phyloP scores from a whole-genome alignment of 169 alveolate genomes.

The Eimeria falciformis region DNA sequence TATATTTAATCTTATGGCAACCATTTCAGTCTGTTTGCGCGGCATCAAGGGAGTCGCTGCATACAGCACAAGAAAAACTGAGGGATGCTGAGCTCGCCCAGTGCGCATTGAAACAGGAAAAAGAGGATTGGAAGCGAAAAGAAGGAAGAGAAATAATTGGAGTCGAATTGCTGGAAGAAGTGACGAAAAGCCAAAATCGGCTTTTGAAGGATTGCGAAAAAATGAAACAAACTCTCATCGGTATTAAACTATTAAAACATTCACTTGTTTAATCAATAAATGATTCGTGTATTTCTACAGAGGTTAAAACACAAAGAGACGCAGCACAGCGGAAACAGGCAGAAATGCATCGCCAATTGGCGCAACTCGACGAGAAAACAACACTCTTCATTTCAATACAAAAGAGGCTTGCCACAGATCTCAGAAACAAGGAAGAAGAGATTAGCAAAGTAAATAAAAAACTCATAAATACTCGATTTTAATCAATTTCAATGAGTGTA shows the following conservation, averaged over 20 bases:
- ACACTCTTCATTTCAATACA: background rate
- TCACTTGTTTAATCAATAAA: background rate
- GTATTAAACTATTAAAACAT: background rate
- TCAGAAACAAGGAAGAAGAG: background rate
- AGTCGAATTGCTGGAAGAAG: background rate
- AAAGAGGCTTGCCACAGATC: background rate
- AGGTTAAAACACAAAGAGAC: background rate
- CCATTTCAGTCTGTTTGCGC: background rate
- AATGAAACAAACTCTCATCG: background rate
- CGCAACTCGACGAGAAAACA: background rate
- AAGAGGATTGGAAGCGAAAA: background rate
- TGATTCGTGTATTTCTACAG: background rate
- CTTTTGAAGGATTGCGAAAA: background rate
- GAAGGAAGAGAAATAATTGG: background rate
- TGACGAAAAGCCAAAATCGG: background rate
- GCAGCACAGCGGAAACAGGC: background rate
- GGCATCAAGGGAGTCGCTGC: background rate
- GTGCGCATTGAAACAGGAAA: background rate
- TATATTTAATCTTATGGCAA: too few relatives aligned
- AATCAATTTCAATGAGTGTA: background rate
- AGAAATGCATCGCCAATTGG: background rate
- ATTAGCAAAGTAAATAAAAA: background rate
- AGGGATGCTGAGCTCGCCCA: background rate
- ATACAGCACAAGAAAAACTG: background rate
- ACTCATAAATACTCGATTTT: too few relatives aligned